These are phyloP conservation scores for Trichosporon ovoides DNA, from an alignment of 1,284 basidiomycete genomes.

Conservation along the genomic window DNA sequence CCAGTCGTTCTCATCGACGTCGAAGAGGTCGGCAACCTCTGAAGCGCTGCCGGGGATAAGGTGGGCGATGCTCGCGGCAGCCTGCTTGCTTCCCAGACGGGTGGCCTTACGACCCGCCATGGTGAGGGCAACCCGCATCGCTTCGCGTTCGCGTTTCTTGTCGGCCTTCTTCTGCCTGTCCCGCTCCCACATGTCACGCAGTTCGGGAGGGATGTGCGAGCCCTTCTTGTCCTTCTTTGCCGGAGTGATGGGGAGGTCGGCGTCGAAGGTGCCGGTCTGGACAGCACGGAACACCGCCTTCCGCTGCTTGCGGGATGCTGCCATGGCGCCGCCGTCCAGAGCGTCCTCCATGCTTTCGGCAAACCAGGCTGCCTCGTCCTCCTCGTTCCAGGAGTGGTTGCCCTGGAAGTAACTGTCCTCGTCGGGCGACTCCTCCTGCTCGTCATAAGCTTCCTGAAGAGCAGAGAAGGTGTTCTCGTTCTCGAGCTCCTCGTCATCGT, in stretches of 20 bases:
- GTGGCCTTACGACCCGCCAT: constrained; percentile 55
- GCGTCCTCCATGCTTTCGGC: constrained; percentile 48
- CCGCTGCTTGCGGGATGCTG: constrained; percentile 54
- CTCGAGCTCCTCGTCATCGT: constrained; percentile 20
- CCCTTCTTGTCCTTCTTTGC: constrained; percentile 51
- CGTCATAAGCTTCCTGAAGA: constrained; percentile 5
- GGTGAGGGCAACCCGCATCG: constrained; percentile 46
- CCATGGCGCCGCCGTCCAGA: constrained; percentile 52
- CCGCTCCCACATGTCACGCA: constrained; percentile 69
- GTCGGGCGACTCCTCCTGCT: constrained; percentile 7
- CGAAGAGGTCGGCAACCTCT: constrained; percentile 44
- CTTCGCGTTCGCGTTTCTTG: constrained; percentile 60
- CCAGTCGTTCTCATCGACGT: constrained; percentile 28
- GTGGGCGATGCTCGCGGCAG: constrained; percentile 35
- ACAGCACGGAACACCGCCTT: constrained; percentile 63
- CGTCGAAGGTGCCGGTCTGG: constrained; percentile 57
- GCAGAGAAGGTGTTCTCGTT: constrained; percentile 4
- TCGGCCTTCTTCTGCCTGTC: constrained; percentile 78
- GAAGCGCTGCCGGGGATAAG: constrained; percentile 38
- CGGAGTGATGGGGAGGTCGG: constrained; percentile 44
- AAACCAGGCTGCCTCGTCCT: constrained; percentile 23
- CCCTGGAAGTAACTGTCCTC: constrained; percentile 4
- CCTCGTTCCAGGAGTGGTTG: constrained; percentile 7
- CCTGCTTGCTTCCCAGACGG: constrained; percentile 49
- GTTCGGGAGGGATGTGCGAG: constrained; percentile 57